These are phyloP conservation scores for Tulasnella sp. DNA, from an alignment of 768 basidiomycete species.

Conservation along the genomic window DNA sequence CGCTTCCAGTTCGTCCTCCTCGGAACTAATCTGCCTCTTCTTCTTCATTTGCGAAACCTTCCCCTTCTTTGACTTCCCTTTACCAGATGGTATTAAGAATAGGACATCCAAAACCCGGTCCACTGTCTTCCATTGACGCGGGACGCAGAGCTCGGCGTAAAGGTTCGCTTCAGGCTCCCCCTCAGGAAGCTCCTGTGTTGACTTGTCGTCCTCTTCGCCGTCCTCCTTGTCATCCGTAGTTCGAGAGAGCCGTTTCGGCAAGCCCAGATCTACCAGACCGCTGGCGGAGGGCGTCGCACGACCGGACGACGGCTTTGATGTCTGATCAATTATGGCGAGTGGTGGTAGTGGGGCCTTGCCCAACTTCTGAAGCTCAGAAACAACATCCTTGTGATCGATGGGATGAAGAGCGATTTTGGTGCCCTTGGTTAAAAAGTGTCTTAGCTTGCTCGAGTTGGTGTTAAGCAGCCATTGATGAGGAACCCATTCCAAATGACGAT, in stretches of 20 bases:
- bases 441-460: conserved; percentile 53
- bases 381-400: conserved; percentile 32
- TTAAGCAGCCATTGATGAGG: conserved; percentile 84
- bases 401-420: conserved; percentile 53
- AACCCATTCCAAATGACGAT: conserved; percentile 71
- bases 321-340: neutral
- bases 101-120: conserved; percentile 82
- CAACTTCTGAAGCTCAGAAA: conserved; percentile 17
- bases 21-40: conserved; percentile 14
- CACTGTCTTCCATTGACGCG: conserved; percentile 74
- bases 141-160: conserved; percentile 67
- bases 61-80: conserved; percentile 23
- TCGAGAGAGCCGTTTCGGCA: conserved; percentile 2
- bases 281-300: no score
- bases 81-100: conserved; percentile 42
- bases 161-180: conserved; percentile 37
- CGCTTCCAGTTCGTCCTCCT: conserved; percentile 24
- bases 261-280: neutral
- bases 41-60: conserved; percentile 20
- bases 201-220: conserved; percentile 18
- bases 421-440: conserved; percentile 64
- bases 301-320: no score
- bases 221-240: conserved; percentile 25
- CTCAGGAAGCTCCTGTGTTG: conserved; percentile 19
- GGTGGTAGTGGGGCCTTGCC: neutral